A percentile compares a stretch with the other conserved stretches of the same genome.
Conservation (phyloP, 371 early-diverging fungal genomes). For the Actinomucor elegans region DNA sequence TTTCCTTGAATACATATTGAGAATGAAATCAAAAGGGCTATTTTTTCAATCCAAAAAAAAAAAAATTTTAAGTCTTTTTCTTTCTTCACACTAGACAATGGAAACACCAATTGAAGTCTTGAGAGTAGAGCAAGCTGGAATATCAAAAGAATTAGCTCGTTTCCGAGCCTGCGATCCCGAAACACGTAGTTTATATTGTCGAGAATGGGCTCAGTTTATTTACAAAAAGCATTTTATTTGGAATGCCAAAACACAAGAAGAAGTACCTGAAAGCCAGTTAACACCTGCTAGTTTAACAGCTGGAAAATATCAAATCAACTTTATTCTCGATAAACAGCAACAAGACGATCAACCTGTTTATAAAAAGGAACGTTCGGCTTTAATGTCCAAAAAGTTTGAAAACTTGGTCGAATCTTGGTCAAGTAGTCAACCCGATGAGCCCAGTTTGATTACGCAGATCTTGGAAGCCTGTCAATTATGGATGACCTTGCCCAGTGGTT, state of each 20-base stretch:
- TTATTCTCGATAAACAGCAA: slow-evolving; percentile 12
- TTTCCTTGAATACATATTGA: not conserved
- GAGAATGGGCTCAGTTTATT: slow-evolving; percentile 83
- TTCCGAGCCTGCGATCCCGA: slow-evolving; percentile 77
- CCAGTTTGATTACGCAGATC: slow-evolving; percentile 18
- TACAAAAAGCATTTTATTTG: slow-evolving; percentile 70
- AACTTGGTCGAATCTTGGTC: slow-evolving; percentile 1
- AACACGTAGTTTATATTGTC: slow-evolving; percentile 75
- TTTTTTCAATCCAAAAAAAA: slow-evolving; percentile 1
- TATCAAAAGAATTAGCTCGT: slow-evolving; percentile 73
- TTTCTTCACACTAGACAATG: slow-evolving; percentile 16
- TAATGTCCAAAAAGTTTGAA: slow-evolving; percentile 12
- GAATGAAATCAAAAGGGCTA: not conserved
- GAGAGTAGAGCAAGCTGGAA: slow-evolving; percentile 43
- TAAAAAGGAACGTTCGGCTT: slow-evolving; percentile 14
- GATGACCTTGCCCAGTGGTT: slow-evolving; percentile 41
- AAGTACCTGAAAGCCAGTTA: slow-evolving; percentile 14
- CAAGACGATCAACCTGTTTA: not conserved
- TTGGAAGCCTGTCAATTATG: slow-evolving; percentile 36
- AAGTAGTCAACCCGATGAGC: not conserved
- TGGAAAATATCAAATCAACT: slow-evolving; percentile 33
- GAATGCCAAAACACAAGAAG: slow-evolving; percentile 51
- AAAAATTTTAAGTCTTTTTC: slow-evolving; percentile 13
- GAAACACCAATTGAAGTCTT: slow-evolving; percentile 45
- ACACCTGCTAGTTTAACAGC: slow-evolving; percentile 7